Evolutionary conservation across 2,329 filamentous ascomycete genomes (phyloP), one percentile per base, ranked within the genome.

Genomic region (Chaetomium globosum): DNA sequence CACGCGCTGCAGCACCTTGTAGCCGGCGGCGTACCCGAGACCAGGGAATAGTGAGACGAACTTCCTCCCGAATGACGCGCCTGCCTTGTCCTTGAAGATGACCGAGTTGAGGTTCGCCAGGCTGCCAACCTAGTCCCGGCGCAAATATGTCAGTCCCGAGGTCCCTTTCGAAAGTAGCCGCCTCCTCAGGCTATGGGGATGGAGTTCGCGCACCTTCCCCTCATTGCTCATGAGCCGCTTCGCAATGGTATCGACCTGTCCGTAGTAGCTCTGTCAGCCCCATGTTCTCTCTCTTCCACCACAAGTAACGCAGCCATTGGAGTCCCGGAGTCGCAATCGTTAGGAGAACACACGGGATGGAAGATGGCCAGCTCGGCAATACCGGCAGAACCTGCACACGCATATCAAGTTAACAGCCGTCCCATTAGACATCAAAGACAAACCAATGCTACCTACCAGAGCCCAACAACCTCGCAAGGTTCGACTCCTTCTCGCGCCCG

Each of bases 201-300:
- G 21, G 39, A 49, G 28, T 43, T 19, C 23, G 33, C 79, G 72
- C 77, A 91, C 86, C 81, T 83, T 91, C 76, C 87, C 87, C 78
- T 96, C 90, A 80, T 99, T 97, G 87, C 93, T 97, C 95, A 99
- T 99, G 80, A 99, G 87, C 72, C 95, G 92, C 85, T 99, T 99
- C 69, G 95, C 94, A 74, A 96, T 97, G 59, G 95, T 99, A 81
- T 99, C 95, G 78, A 99, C 92, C 91, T 94, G 75, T 68, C 53
- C 60, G 30, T 10, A 54, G 28, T 26, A 49, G 9, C 51, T 68
- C 49, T 43, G 57, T 68, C 65, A 69, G 65, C 52, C 33, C 33
- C 39, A 53, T 3, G 26, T 43, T n/a, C 33, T 49, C 53, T 46
- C 30, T 46, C 33, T 16, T 43, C 33, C 33, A 43, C 33, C 21